phyloP scores from a whole-genome alignment of 768 basidiomycete species.

The Asterophora parasitica region DNA sequence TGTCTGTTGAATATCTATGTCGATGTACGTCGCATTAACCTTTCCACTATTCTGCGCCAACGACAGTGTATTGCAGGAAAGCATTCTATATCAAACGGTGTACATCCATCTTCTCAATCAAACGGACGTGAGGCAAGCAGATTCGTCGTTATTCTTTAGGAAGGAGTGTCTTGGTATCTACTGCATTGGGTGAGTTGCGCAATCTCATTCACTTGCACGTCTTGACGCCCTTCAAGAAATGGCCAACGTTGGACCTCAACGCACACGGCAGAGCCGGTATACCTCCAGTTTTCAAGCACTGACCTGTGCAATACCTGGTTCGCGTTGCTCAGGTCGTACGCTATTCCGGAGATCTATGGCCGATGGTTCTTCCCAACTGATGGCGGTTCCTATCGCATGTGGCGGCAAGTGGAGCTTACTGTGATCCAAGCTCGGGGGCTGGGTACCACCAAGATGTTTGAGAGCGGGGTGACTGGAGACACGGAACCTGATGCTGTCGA shows the following conservation, averaged over 20 bases:
- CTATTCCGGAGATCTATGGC: slow-evolving; percentile 76
- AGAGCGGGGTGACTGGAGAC: slow-evolving; percentile 28
- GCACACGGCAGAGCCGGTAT: slow-evolving; percentile 58
- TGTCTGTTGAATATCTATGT: slow-evolving; percentile 72
- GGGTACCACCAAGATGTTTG: slow-evolving; percentile 43
- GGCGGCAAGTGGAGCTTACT: slow-evolving; percentile 74
- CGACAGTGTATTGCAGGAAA: slow-evolving; percentile 47
- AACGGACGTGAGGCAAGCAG: slow-evolving; percentile 75
- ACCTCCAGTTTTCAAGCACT: slow-evolving; percentile 63
- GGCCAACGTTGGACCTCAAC: slow-evolving; percentile 56
- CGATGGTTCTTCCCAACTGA: slow-evolving; percentile 47
- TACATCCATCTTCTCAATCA: slow-evolving; percentile 69
- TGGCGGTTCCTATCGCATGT: slow-evolving; percentile 82
- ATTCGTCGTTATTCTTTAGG: slow-evolving; percentile 71
- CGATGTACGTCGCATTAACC: slow-evolving; percentile 45
- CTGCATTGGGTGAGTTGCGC: slow-evolving; percentile 45
- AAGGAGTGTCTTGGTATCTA: slow-evolving; percentile 74
- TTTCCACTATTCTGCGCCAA: slow-evolving; percentile 1
- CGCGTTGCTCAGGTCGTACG: slow-evolving; percentile 74
- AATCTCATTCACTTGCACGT: not conserved
- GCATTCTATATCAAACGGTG: slow-evolving; percentile 67
- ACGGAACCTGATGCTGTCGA: slow-evolving; percentile 51
- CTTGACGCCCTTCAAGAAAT: slow-evolving; percentile 25
- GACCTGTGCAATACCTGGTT: slow-evolving; percentile 73
- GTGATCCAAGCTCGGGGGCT: slow-evolving; percentile 73